Evolutionary conservation across 2,329 filamentous ascomycete genomes (phyloP).

Genomic region (Botryosphaeria dothidea): DNA sequence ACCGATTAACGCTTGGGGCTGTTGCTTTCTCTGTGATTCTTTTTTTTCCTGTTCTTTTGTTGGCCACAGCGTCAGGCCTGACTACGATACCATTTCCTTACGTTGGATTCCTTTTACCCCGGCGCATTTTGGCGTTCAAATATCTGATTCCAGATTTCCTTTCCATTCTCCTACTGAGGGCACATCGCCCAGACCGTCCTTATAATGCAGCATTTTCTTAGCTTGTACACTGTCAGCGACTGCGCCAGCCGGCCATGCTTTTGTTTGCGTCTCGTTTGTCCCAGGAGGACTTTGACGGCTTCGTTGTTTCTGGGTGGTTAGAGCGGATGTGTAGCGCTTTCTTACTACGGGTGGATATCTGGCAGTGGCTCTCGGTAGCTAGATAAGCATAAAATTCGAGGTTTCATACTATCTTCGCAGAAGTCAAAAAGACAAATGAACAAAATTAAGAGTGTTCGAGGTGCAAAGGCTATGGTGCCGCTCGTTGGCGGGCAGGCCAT

Average conservation of each 20-base stretch:
- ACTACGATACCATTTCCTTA: constrained; percentile 20
- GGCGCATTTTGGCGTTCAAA: constrained; percentile 9
- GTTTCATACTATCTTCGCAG: background rate
- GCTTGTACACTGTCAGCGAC: constrained; percentile 10
- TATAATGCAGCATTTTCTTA: constrained; percentile 15
- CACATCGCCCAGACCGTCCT: constrained; percentile 2
- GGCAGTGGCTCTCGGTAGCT: constrained; percentile 16
- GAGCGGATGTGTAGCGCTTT: constrained; percentile 15
- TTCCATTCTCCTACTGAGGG: background rate
- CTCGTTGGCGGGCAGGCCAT: constrained; percentile 4
- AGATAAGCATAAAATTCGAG: constrained; percentile 9
- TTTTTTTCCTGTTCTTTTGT: background rate
- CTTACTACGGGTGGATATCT: constrained; percentile 7
- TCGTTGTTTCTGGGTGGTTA: constrained; percentile 7
- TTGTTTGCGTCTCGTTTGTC: constrained; percentile 5
- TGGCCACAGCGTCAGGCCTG: background rate
- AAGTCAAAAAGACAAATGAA: background rate
- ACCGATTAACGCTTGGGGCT: background rate
- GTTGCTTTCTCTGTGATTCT: constrained; percentile 14
- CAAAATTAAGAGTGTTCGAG: background rate
- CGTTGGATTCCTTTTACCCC: constrained; percentile 1
- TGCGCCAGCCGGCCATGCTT: background rate
- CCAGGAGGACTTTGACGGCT: background rate
- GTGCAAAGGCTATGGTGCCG: background rate
- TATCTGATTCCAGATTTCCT: background rate